Percentiles rank a stretch among this genome's conserved stretches.
These are phyloP conservation scores for Penicillium argentinense DNA, from an alignment of 495 filamentous ascomycete genomes.

Conservation along the genomic window DNA sequence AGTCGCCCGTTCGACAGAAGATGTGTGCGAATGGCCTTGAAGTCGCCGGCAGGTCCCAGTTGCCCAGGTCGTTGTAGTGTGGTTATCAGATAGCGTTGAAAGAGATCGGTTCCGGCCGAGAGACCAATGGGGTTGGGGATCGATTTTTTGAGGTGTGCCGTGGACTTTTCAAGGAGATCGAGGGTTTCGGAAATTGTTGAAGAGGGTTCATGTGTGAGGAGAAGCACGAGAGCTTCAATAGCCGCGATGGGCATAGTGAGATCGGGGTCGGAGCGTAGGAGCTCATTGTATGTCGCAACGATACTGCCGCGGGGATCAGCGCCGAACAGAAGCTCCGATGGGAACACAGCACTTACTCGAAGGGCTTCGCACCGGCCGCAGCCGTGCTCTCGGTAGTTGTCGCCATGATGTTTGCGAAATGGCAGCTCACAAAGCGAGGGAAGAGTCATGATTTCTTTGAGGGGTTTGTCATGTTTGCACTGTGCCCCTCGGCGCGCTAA, in stretches of 20 bases:
- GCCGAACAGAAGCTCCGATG: background rate
- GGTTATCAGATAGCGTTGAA: conserved; percentile 87
- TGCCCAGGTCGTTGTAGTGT: conserved; percentile 58
- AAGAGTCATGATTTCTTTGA: conserved; percentile 36
- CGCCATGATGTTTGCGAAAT: conserved; percentile 32
- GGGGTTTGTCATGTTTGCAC: conserved; percentile 47
- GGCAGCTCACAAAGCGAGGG: conserved; percentile 6
- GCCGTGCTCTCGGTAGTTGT: conserved; percentile 23
- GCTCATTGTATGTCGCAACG: conserved; percentile 57
- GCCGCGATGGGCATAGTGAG: conserved; percentile 95
- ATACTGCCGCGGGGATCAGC: conserved; percentile 43
- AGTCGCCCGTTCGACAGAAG: conserved; percentile 78
- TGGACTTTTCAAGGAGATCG: conserved; percentile 73
- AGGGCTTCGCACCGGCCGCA: conserved; percentile 32
- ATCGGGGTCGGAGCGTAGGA: conserved; percentile 68
- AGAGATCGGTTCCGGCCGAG: conserved; percentile 91
- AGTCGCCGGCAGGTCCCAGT: conserved; percentile 61
- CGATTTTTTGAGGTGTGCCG: conserved; percentile 66
- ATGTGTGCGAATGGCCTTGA: conserved; percentile 78
- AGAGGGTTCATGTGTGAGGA: conserved; percentile 71
- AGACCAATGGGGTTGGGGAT: conserved; percentile 85
- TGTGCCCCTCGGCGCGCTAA: conserved; percentile 38
- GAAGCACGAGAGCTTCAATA: conserved; percentile 87
- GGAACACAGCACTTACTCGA: conserved; percentile 39
- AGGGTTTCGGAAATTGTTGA: conserved; percentile 92